Evolutionary conservation across 768 basidiomycete genomes (phyloP).

Genomic region (Lactifluus echinatus): DNA sequence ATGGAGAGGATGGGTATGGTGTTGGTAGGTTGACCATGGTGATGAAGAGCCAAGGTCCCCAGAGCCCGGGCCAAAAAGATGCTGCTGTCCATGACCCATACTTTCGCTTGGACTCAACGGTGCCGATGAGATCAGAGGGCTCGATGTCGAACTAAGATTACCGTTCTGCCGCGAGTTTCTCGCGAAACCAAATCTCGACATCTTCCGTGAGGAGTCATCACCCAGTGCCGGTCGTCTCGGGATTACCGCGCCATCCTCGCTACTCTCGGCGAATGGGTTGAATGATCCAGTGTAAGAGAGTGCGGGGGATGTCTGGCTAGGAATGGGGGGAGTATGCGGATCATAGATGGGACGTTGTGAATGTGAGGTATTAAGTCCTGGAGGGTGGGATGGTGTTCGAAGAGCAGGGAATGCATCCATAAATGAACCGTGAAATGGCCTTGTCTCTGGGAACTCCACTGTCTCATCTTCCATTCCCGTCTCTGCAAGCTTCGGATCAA

Average conservation of each 20-base stretch:
- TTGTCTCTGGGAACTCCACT: conserved; percentile 30
- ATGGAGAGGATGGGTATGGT: conserved; percentile 35
- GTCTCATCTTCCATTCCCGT: conserved; percentile 39
- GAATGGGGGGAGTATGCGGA: conserved; percentile 37
- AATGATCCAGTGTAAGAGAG: conserved; percentile 65
- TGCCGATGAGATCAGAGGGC: conserved; percentile 48
- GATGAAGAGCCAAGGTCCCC: conserved; percentile 32
- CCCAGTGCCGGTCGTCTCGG: conserved; percentile 37
- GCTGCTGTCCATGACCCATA: conserved; percentile 42
- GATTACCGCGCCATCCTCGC: conserved; percentile 31
- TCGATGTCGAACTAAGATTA: conserved; percentile 55
- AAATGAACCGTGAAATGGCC: conserved; percentile 58
- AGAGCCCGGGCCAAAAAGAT: conserved; percentile 23
- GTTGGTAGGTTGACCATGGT: conserved; percentile 38
- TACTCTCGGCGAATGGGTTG: conserved; percentile 66
- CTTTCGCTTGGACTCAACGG: conserved; percentile 41
- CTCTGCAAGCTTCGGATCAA: conserved; percentile 67
- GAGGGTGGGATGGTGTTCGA: conserved; percentile 36
- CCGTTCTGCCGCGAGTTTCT: conserved; percentile 27
- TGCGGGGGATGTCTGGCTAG: conserved; percentile 38
- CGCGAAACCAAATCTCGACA: conserved; percentile 78
- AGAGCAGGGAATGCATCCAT: conserved; percentile 64
- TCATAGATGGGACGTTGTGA: conserved; percentile 49
- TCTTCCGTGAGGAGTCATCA: conserved; percentile 53
- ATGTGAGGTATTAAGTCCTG: conserved; percentile 45